A percentile compares a stretch with the other conserved stretches of the same genome.
These are phyloP conservation scores for Capsicum baccatum DNA, from an alignment of 257 asterid species.

Conservation along the genomic window DNA sequence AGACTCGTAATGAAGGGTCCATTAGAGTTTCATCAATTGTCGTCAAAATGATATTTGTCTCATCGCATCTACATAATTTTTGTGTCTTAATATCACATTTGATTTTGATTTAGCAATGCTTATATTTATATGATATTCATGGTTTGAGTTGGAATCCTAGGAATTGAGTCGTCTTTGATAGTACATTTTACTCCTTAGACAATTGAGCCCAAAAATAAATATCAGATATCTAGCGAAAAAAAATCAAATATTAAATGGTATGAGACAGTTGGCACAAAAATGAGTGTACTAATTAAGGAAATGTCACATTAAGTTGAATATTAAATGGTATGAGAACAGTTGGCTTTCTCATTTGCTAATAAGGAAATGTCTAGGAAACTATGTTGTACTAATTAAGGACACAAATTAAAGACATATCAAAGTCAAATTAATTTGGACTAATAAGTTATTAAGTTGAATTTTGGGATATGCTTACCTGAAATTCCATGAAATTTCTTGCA, in stretches of 20 bases:
- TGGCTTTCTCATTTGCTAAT: not conserved
- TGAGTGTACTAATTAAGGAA: too few relatives aligned
- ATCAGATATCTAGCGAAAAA: not conserved
- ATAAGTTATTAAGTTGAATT: not conserved
- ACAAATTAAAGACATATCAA: not conserved
- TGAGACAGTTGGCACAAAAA: not conserved
- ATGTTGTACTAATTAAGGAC: not conserved
- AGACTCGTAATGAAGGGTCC: too few relatives aligned
- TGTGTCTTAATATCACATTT: not conserved
- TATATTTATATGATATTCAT: not conserved
- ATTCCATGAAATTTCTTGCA: slow-evolving; percentile 23
- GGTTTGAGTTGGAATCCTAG: too few relatives aligned
- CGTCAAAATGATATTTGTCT: not conserved
- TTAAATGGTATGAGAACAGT: not conserved
- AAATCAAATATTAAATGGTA: not conserved
- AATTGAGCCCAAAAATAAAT: not conserved
- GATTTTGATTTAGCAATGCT: not conserved
- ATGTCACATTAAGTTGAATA: too few relatives aligned
- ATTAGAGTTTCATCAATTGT: not conserved
- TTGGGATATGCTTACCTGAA: not conserved
- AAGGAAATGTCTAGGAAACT: not conserved
- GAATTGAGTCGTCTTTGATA: too few relatives aligned
- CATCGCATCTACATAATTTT: not conserved
- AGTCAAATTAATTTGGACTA: slow-evolving; percentile 13
- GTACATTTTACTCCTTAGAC: not conserved